Base-by-base conservation (phyloP, 176 grass and related monocot species). In the Eleusine indica region DNA sequence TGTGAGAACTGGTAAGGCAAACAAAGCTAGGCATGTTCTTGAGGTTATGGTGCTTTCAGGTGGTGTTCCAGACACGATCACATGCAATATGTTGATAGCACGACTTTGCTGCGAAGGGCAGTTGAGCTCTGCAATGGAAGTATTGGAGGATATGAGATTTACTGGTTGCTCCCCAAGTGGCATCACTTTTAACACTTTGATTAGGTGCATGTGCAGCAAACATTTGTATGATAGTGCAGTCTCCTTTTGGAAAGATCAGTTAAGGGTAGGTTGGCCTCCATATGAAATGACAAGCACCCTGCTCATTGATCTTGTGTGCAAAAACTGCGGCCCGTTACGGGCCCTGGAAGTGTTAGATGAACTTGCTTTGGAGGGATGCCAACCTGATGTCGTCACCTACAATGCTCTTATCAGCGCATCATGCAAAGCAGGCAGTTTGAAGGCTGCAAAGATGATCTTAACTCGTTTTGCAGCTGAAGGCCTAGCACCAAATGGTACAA, bases 111-210 rank as follows among this genome's bases (percentile, higher is more conserved):
- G 48, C 13, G 70, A 62, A 39, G 85, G 89, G 35, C 78, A 85
- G 39, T 81, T 94, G 28, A 89, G 81, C 85, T 58, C 66, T 47
- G 92, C 92, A 6, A 64, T 91, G 74, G 75, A 76, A 40, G 48
- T 91, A 17, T 56, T 89, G 48, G 84, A 91, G 30, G 78, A 85
- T 68, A 89, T 91, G 92, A 86, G 82, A 56, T 91, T 89, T 60
- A 67, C 81, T 3, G 87, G 92, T 73, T 89, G 87, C 70, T 84
- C 41, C 71, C 92, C 85, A 0, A 91, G 88, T 35, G 92, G 88
- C 63, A 85, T 94, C 72, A 91, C 92, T 62, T 94, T 91, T 56
- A 94, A 94, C 66, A 91, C 86, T 89, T 83, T 94, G 86, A 91
- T 94, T 71, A 89, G 89, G 85, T 91, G 84, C 85, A 90, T 91